A percentile compares a stretch with the other conserved stretches of the same genome.
Evolutionary conservation across 1,284 basidiomycete species (phyloP).

Genomic region (Tilletia walkeri): DNA sequence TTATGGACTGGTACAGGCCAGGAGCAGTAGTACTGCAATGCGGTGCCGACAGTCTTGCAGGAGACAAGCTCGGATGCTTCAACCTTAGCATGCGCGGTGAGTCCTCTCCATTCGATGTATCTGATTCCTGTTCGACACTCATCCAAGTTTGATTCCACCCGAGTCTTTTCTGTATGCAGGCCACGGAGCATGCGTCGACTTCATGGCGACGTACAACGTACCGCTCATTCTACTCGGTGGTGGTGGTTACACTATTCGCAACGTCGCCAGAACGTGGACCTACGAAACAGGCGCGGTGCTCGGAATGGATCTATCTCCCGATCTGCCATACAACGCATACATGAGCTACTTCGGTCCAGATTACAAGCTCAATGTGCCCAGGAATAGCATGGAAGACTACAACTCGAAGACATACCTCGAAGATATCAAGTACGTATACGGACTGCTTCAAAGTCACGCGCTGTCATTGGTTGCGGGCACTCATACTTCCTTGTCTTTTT

Average conservation of each 20-base stretch:
- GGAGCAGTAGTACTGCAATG: conserved; percentile 90
- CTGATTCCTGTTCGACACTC: not conserved
- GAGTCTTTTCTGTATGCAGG: conserved; percentile 44
- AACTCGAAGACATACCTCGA: conserved; percentile 83
- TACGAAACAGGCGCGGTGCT: conserved; percentile 94
- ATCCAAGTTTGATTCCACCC: not conserved
- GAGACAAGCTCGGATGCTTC: conserved; percentile 94
- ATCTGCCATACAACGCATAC: conserved; percentile 88
- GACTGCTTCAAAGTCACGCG: not conserved
- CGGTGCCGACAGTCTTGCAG: conserved; percentile 90
- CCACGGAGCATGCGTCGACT: conserved; percentile 86
- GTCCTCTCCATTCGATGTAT: conserved; percentile 22
- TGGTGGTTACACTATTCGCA: conserved; percentile 88
- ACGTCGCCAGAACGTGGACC: conserved; percentile 91
- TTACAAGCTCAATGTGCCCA: conserved; percentile 85
- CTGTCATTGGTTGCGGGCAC: conserved; percentile 19
- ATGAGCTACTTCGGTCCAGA: conserved; percentile 97
- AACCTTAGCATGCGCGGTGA: conserved; percentile 87
- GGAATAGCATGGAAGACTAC: conserved; percentile 90
- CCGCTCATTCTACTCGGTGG: conserved; percentile 90
- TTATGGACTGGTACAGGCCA: conserved; percentile 86
- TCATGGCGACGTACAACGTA: conserved; percentile 77
- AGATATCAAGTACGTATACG: conserved; percentile 65
- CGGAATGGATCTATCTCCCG: conserved; percentile 75
- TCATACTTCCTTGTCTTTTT: not conserved